Percentiles rank a stretch among this genome's conserved stretches.
Evolutionary conservation across 352 stramenopile genomes (phyloP).

Genomic region (Globisporangium emineosum): DNA sequence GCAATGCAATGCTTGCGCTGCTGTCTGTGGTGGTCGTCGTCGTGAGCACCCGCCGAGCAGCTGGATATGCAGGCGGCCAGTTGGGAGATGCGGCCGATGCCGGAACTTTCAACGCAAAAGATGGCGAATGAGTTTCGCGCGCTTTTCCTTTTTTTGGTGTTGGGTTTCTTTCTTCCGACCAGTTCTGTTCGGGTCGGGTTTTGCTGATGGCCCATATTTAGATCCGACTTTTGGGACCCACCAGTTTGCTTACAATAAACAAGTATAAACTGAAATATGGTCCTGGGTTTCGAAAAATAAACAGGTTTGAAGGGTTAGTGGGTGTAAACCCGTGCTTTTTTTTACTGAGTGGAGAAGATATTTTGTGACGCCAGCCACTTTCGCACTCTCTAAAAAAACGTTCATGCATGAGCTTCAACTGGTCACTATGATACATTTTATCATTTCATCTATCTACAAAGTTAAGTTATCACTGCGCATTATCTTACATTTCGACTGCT

Average conservation of each 20-base stretch:
- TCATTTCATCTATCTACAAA: too few relatives aligned
- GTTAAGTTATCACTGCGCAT: background rate
- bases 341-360: too few relatives aligned
- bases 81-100: background rate
- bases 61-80: background rate
- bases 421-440: background rate
- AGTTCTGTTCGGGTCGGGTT: background rate
- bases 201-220: background rate
- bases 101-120: slow-evolving; percentile 5
- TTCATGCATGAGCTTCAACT: too few relatives aligned
- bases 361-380: background rate
- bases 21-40: background rate
- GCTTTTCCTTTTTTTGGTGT: slow-evolving; percentile 3
- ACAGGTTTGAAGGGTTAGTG: too few relatives aligned
- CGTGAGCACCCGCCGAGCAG: slow-evolving; percentile 3
- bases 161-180: slow-evolving; percentile 1
- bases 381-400: background rate
- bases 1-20: background rate
- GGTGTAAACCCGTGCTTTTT: too few relatives aligned
- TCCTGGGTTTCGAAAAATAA: too few relatives aligned
- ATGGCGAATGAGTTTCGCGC: slow-evolving; percentile 11
- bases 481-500: slow-evolving; percentile 5
- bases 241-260: background rate
- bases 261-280: background rate
- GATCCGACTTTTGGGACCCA: background rate